A percentile compares a stretch with the other conserved stretches of the same genome.
Conservation (phyloP, 306 rosid species). For the Abrus pulchellus region DNA sequence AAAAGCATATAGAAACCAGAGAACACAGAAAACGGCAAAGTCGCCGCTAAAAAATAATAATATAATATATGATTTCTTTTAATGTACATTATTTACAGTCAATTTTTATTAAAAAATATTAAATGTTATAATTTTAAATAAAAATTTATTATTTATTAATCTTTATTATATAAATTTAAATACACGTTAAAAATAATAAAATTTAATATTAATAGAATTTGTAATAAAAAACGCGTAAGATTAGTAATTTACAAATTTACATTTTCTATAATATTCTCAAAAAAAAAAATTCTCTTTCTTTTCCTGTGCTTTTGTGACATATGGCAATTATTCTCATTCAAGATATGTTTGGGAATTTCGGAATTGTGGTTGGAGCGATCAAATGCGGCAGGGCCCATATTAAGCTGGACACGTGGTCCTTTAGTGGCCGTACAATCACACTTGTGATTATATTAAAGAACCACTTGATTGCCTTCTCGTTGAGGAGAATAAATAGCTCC, state of each 20-base stretch:
- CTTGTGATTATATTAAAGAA: background rate
- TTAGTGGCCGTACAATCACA: background rate
- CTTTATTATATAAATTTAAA: too few species aligned
- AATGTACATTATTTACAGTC: too few species aligned
- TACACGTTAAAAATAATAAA: background rate
- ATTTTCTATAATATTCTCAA: slow-evolving; percentile 19
- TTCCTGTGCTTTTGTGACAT: background rate
- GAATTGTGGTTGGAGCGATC: slow-evolving; percentile 35
- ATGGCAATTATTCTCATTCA: slow-evolving; percentile 39
- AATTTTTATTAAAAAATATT: too few species aligned
- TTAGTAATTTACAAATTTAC: background rate
- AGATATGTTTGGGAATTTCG: slow-evolving; percentile 33
- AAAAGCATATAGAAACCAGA: background rate
- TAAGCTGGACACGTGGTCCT: slow-evolving; percentile 47
- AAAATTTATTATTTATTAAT: too few species aligned
- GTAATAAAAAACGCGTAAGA: background rate
- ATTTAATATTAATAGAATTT: background rate
- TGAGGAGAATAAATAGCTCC: background rate
- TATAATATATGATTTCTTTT: background rate
- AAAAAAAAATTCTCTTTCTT: background rate
- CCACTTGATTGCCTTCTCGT: slow-evolving; percentile 23
- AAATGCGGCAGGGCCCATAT: slow-evolving; percentile 40
- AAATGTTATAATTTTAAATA: too few species aligned
- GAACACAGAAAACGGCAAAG: slow-evolving; percentile 8
- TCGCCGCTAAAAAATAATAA: slow-evolving; percentile 27